Conservation (phyloP, 495 filamentous ascomycete species). For the Podospora australis region DNA sequence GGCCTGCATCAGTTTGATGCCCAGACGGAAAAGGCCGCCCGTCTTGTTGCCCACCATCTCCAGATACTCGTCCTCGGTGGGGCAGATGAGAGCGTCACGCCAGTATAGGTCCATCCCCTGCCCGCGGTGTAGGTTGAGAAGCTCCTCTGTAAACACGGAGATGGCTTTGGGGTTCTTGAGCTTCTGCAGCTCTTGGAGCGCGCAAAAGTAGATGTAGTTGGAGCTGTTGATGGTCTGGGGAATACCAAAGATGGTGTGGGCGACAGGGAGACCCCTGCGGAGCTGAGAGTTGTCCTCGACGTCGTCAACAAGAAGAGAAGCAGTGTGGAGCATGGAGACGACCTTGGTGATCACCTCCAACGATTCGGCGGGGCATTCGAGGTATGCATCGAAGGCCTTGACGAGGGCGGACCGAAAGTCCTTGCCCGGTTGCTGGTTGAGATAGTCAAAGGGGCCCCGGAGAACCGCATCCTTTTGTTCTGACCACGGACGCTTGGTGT, state of each 20-base stretch:
- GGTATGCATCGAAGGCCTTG: constrained; percentile 83
- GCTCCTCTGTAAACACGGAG: constrained; percentile 77
- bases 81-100: constrained; percentile 89
- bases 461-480: constrained; percentile 71
- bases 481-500: constrained; percentile 50
- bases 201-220: constrained; percentile 94
- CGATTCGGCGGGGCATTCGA: constrained; percentile 72
- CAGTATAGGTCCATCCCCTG: constrained; percentile 98
- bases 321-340: constrained; percentile 88
- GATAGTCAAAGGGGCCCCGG: constrained; percentile 81
- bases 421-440: constrained; percentile 80
- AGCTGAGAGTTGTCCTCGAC: constrained; percentile 81
- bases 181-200: constrained; percentile 73
- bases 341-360: constrained; percentile 81
- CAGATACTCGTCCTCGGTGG: constrained; percentile 92
- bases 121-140: constrained; percentile 88
- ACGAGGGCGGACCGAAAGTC: constrained; percentile 83
- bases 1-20: constrained; percentile 93
- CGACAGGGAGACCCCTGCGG: constrained; percentile 82
- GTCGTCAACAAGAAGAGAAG: constrained; percentile 89
- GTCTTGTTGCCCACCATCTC: constrained; percentile 99
- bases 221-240: constrained; percentile 96
- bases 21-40: constrained; percentile 88
- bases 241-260: constrained; percentile 89
- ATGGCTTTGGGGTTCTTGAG: constrained; percentile 66